phyloP scores from a whole-genome alignment of 192 early-diverging fungal genomes.

The Chytriomyces confervae region DNA sequence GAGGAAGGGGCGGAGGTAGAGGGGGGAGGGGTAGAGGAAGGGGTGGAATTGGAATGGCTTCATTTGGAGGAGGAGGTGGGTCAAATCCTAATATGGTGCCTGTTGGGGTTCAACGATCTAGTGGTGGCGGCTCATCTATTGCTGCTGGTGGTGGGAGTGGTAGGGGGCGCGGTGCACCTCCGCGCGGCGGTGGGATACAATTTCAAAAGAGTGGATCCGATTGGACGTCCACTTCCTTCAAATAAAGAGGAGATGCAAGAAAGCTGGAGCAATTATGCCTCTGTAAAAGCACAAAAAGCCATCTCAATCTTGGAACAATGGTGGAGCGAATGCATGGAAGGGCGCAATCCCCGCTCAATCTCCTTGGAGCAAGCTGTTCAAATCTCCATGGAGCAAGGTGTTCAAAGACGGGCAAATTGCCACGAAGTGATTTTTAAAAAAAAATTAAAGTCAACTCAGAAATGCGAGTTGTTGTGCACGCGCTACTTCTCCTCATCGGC shows the following conservation, averaged over 20 bases:
- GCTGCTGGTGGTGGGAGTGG: slow-evolving; percentile 27
- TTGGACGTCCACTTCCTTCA: slow-evolving; percentile 30
- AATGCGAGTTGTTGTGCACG: background rate
- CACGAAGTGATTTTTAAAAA: background rate
- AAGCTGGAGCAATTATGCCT: too few species aligned
- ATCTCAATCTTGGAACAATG: background rate
- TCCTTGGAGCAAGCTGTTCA: background rate
- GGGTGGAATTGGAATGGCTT: slow-evolving; percentile 32
- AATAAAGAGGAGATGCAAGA: background rate
- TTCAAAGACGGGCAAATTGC: background rate
- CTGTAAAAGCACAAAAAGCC: background rate
- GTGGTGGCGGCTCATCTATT: slow-evolving; percentile 1
- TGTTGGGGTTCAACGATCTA: slow-evolving; percentile 20
- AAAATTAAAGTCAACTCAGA: background rate
- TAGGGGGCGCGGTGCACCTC: slow-evolving; percentile 13
- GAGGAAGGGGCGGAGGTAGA: slow-evolving; percentile 56
- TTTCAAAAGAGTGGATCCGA: slow-evolving; percentile 19
- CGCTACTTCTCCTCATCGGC: background rate
- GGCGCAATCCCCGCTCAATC: too few species aligned
- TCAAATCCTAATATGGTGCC: slow-evolving; percentile 45
- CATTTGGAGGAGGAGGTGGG: slow-evolving; percentile 34
- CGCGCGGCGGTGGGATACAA: slow-evolving; percentile 30
- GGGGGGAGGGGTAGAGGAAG: slow-evolving; percentile 47
- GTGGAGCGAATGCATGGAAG: background rate
- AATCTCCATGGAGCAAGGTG: background rate